Conservation (phyloP, 352 stramenopile species). For the Elongisporangium undulatum region DNA sequence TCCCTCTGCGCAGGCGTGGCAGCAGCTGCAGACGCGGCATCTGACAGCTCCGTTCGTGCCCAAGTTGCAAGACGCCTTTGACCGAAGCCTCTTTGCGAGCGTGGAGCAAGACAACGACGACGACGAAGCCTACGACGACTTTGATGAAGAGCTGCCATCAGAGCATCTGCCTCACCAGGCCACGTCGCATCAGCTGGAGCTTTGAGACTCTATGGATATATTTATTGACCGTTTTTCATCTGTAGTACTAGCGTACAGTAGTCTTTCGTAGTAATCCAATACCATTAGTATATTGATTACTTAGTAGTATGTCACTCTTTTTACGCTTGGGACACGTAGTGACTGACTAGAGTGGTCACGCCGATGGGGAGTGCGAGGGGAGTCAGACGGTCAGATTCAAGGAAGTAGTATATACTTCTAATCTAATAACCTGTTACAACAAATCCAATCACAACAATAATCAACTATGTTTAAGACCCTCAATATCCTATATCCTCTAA, state of each 20-base stretch:
- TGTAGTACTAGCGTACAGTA: not conserved
- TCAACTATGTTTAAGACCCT: too few species aligned
- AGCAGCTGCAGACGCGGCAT: constrained; percentile 35
- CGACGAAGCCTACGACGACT: constrained; percentile 36
- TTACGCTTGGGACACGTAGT: not conserved
- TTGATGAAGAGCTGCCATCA: constrained; percentile 7
- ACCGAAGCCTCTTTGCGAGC: constrained; percentile 64
- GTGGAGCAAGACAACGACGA: constrained; percentile 32
- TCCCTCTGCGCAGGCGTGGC: constrained; percentile 31
- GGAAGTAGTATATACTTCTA: not conserved
- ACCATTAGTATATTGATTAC: not conserved
- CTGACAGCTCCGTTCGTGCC: constrained; percentile 51
- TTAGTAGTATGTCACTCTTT: not conserved
- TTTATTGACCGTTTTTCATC: not conserved
- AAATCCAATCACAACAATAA: too few species aligned
- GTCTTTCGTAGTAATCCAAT: not conserved
- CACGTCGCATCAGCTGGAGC: not conserved
- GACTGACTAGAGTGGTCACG: not conserved
- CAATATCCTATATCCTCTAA: not conserved
- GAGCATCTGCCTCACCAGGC: not conserved
- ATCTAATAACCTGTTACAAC: not conserved
- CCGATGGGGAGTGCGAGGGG: not conserved
- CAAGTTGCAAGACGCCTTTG: constrained; percentile 45
- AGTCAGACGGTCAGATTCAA: not conserved
- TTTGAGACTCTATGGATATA: not conserved